phyloP scores from a whole-genome alignment of 805 yeast genomes.

The Barnettozyma wickerhamii region DNA sequence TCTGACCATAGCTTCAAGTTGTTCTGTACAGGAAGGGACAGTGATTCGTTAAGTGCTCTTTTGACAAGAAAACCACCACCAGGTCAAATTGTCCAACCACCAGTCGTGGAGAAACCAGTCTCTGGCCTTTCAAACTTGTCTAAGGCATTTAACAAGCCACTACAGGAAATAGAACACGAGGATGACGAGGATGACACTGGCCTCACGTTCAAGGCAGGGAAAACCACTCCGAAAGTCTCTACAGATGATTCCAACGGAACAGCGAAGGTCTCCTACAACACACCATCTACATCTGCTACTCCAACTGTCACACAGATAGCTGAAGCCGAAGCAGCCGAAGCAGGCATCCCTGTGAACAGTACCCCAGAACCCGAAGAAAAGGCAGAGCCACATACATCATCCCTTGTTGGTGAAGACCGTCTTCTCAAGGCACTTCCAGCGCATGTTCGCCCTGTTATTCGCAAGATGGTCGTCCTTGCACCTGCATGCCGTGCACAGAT shows the following conservation, averaged over 20 bases:
- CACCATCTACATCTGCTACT: slow-evolving; percentile 20
- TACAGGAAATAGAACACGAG: slow-evolving; percentile 17
- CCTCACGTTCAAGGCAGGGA: slow-evolving; percentile 5
- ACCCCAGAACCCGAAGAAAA: neutral
- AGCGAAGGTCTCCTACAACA: slow-evolving; percentile 7
- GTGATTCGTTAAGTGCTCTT: slow-evolving; percentile 60
- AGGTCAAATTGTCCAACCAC: slow-evolving; percentile 25
- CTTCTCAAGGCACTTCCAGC: slow-evolving; percentile 66
- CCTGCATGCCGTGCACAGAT: slow-evolving; percentile 83
- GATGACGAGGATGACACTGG: slow-evolving; percentile 4
- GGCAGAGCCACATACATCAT: slow-evolving; percentile 53
- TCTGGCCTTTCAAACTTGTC: slow-evolving; percentile 24
- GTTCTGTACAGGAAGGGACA: slow-evolving; percentile 71
- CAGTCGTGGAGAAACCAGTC: slow-evolving; percentile 9
- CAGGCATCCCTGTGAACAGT: too few species aligned
- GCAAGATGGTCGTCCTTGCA: slow-evolving; percentile 77
- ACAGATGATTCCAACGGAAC: slow-evolving; percentile 15
- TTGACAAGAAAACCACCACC: slow-evolving; percentile 53
- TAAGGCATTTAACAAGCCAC: slow-evolving; percentile 25
- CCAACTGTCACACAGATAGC: slow-evolving; percentile 2
- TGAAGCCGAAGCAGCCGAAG: slow-evolving; percentile 19
- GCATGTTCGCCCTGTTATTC: slow-evolving; percentile 61
- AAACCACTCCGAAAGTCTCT: slow-evolving; percentile 8
- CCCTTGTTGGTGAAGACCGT: slow-evolving; percentile 67
- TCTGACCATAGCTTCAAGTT: slow-evolving; percentile 79